Percentiles rank a stretch among this genome's conserved stretches.
phyloP scores from a whole-genome alignment of 75 land plant genomes.

The Pinus tabuliformis region DNA sequence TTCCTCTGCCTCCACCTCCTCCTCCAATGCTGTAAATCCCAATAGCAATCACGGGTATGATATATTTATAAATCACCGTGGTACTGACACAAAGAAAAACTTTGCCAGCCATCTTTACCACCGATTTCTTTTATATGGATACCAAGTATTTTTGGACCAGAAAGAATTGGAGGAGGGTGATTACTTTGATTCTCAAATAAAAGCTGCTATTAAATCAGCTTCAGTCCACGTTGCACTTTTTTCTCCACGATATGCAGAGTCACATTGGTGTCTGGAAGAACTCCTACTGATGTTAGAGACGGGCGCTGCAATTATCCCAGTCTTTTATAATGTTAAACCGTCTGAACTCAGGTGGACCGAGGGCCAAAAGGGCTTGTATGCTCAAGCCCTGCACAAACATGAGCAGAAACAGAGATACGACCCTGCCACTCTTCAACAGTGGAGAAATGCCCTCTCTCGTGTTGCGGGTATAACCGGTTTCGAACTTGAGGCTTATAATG shows the following conservation, averaged over 20 bases:
- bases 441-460: not conserved
- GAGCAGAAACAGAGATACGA: not conserved
- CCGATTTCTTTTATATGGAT: not conserved
- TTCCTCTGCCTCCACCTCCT: no score
- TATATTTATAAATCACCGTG: not conserved
- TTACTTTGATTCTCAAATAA: not conserved
- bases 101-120: not conserved
- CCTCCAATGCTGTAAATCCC: no score
- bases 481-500: not conserved
- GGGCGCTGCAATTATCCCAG: not conserved
- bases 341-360: not conserved
- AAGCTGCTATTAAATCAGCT: not conserved
- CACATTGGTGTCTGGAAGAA: not conserved
- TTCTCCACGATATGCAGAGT: not conserved
- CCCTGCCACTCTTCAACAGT: not conserved
- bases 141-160: not conserved
- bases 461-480: not conserved
- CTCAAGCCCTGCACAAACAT: not conserved
- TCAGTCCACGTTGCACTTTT: not conserved
- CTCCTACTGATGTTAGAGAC: not conserved
- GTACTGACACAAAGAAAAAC: not conserved
- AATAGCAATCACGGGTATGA: not conserved
- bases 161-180: not conserved
- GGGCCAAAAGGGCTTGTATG: not conserved
- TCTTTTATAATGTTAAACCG: not conserved